Conservation (phyloP, 2,329 filamentous ascomycete genomes). For the Hymenoscyphus scutula region DNA sequence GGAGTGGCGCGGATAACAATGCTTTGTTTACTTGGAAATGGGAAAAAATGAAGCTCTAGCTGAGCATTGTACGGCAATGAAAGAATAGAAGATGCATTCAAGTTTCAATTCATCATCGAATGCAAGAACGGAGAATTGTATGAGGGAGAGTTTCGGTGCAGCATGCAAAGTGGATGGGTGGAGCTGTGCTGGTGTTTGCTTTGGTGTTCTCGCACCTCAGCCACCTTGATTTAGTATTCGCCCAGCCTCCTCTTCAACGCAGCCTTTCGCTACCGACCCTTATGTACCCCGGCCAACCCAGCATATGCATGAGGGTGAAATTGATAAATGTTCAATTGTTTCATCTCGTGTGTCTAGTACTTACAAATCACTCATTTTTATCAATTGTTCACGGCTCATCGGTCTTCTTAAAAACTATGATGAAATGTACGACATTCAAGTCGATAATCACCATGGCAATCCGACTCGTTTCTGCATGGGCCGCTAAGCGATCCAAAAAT, state of each 20-base stretch:
- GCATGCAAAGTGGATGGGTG: slow-evolving; percentile 5
- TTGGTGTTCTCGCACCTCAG: neutral
- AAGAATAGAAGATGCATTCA: neutral
- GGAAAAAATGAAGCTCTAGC: slow-evolving; percentile 2
- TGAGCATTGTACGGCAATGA: slow-evolving; percentile 1
- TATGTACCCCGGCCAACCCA: neutral
- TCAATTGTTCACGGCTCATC: neutral
- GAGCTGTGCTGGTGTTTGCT: neutral
- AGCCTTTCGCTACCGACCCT: neutral
- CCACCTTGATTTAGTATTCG: slow-evolving; percentile 4
- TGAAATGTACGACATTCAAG: neutral
- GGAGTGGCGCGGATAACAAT: neutral
- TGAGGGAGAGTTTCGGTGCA: neutral
- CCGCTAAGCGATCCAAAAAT: slow-evolving; percentile 1
- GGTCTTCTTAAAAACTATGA: neutral
- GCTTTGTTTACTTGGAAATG: slow-evolving; percentile 5
- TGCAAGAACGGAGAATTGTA: slow-evolving; percentile 4
- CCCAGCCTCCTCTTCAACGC: neutral
- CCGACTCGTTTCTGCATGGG: neutral
- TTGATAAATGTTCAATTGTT: neutral
- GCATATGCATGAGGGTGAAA: neutral
- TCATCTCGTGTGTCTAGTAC: neutral
- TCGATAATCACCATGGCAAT: slow-evolving; percentile 3
- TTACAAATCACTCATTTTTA: neutral
- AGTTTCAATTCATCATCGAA: neutral